phyloP scores from a whole-genome alignment of 805 yeast genomes.

The Candida chauliodis region DNA sequence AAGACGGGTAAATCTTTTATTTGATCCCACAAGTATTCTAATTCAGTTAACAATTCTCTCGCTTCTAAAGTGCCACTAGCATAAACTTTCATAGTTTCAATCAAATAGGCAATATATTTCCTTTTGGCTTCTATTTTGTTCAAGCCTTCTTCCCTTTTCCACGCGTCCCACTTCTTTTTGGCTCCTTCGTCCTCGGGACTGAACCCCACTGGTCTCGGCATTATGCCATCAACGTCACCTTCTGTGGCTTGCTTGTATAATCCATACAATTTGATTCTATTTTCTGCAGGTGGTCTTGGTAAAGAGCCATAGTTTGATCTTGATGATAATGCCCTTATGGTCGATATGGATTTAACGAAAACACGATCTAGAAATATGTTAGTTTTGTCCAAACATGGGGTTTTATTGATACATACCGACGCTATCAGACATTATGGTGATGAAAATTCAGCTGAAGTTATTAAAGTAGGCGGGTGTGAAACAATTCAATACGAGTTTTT shows the following conservation, averaged over 20 bases:
- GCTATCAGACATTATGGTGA: slow-evolving; percentile 11
- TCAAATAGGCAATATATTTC: slow-evolving; percentile 60
- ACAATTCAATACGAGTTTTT: no score
- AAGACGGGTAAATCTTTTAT: slow-evolving; percentile 45
- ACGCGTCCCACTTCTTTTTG: slow-evolving; percentile 78
- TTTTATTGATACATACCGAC: slow-evolving; percentile 9
- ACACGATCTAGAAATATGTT: slow-evolving; percentile 56
- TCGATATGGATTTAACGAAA: slow-evolving; percentile 77
- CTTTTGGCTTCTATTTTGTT: slow-evolving; percentile 70
- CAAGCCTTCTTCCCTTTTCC: slow-evolving; percentile 73
- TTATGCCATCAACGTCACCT: slow-evolving; percentile 70
- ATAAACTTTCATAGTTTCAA: slow-evolving; percentile 68
- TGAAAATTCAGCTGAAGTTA: no score
- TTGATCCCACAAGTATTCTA: slow-evolving; percentile 75
- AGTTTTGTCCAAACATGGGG: slow-evolving; percentile 1
- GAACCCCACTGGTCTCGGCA: slow-evolving; percentile 62
- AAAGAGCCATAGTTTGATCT: slow-evolving; percentile 58
- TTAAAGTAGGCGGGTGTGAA: no score
- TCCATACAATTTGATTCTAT: slow-evolving; percentile 68
- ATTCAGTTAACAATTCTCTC: slow-evolving; percentile 58
- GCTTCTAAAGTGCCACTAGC: slow-evolving; percentile 69
- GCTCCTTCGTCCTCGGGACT: slow-evolving; percentile 63
- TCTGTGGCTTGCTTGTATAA: slow-evolving; percentile 87
- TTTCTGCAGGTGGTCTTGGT: slow-evolving; percentile 75
- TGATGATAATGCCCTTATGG: slow-evolving; percentile 69